Evolutionary conservation across 345 rosid species (phyloP), one percentile per base, ranked within the genome.

Genomic region (Rhodamnia rubescens): DNA sequence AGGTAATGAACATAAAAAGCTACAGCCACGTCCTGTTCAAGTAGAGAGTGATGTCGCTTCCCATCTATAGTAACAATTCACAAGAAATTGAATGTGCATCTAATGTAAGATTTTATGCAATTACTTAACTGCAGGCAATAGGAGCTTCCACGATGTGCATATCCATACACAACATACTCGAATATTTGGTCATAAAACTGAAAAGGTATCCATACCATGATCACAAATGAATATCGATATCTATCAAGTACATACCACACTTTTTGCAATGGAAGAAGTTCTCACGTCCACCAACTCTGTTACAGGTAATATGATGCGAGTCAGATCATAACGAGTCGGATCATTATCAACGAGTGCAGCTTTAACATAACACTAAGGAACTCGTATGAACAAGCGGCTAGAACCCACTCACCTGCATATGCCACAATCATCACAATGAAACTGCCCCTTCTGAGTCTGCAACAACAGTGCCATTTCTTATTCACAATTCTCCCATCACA

Each of bases 351-450:
- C 47, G 11, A 69, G 47, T 42, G 40, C 26, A 36, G 47, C 47
- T 18, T 69, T 69, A 69, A 69, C 80, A 18, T 69, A 32, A 69
- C 0, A 11, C 47, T 20, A 5, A 69, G 80, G 26, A 36, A 69
- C 80, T 69, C 4, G 1, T 4, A 18, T 4, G 42, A 26, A 21
- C 53, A 82, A 57, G 82, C 42, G 47, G 42, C 57, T 47, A 83
- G 84, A 53, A 42, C 47, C 20, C 36, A 88, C 93, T 84, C 55
- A 96, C 99, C 99, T 93, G 91, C 99, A 97, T 90, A 97, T 97
- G 26, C 99, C 99, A 91, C 99, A 97, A 27, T 96, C 98, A 86
- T 97, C 90, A 81, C 99, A 97, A 88, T 97, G 99, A 88, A 97
- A 96, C 86, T 95, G 99, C 49, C 86, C 87, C 83, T 97, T 97